A percentile compares a stretch with the other conserved stretches of the same genome.
phyloP scores from a whole-genome alignment of 208 protist species.

The Leptomonas seymouri region DNA sequence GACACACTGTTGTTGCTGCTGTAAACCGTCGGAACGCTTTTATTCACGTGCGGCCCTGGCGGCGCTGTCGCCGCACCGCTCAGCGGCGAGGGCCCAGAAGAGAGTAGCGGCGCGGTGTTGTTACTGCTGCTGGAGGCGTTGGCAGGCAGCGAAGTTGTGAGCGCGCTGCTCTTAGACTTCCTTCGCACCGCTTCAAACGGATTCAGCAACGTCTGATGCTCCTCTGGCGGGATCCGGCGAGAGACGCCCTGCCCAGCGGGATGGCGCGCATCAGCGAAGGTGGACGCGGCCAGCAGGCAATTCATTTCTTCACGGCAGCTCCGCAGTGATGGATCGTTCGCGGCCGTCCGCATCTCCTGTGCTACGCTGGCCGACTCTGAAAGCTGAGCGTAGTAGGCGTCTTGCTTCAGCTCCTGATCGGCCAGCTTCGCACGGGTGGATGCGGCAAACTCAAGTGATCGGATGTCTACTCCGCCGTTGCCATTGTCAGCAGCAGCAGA shows the following conservation, averaged over 20 bases:
- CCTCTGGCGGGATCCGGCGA: neutral
- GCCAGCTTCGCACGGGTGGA: conserved; percentile 9
- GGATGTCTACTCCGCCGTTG: conserved; percentile 19
- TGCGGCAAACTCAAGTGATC: conserved; percentile 23
- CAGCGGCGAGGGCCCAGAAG: too few species aligned
- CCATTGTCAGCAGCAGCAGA: neutral
- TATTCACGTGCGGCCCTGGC: too few species aligned
- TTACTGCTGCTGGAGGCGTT: neutral
- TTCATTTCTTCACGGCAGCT: conserved; percentile 20
- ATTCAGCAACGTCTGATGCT: conserved; percentile 28
- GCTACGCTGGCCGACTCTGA: conserved; percentile 20
- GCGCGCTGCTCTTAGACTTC: neutral
- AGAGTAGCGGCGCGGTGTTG: too few species aligned
- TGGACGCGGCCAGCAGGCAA: conserved; percentile 15
- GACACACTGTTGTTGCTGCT: neutral
- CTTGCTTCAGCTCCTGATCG: conserved; percentile 26
- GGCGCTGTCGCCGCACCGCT: too few species aligned
- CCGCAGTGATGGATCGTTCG: conserved; percentile 11
- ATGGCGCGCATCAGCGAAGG: neutral
- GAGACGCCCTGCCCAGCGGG: neutral
- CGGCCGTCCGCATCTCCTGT: conserved; percentile 23
- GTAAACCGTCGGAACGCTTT: neutral
- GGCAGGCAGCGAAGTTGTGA: neutral
- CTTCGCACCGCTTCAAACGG: conserved; percentile 16
- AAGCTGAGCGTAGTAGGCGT: conserved; percentile 18